These are phyloP conservation scores for Letharia columbiana DNA, from an alignment of 495 filamentous ascomycete genomes.

Conservation along the genomic window DNA sequence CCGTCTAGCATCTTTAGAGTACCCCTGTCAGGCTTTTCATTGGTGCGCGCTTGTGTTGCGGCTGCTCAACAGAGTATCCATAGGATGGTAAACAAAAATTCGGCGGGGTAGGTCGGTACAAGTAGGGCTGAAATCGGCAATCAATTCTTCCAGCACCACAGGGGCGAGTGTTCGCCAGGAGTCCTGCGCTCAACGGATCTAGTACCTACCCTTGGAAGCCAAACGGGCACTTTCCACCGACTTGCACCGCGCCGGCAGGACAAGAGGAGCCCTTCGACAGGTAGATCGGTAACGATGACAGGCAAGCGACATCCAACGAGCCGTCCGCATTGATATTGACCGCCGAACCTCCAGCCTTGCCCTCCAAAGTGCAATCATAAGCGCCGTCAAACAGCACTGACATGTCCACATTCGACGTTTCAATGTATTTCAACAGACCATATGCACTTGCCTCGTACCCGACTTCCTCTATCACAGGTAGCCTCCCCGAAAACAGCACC, in stretches of 20 bases:
- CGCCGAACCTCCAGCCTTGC: conserved; percentile 6
- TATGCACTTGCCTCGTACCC: neutral
- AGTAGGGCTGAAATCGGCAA: no score
- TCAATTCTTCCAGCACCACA: no score
- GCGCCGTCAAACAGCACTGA: conserved; percentile 22
- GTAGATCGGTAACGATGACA: conserved; percentile 11
- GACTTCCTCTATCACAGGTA: neutral
- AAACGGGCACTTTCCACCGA: conserved; percentile 14
- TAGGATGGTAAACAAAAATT: no score
- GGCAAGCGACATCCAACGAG: conserved; percentile 16
- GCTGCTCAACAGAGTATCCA: no score
- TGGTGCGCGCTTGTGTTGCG: no score
- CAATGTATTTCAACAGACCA: conserved; percentile 1
- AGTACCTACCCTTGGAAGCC: neutral
- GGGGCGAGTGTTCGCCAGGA: no score
- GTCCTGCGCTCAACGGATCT: no score
- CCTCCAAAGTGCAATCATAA: conserved; percentile 23
- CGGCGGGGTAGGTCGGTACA: no score
- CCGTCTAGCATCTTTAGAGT: no score
- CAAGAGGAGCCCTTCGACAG: neutral
- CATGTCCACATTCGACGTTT: neutral
- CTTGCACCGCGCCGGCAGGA: neutral
- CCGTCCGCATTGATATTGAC: conserved; percentile 15
- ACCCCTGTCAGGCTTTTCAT: no score
- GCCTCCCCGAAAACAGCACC: no score